A percentile compares a stretch with the other conserved stretches of the same genome.
Evolutionary conservation across 768 basidiomycete genomes (phyloP).

Genomic region (Trametes cinnabarina): DNA sequence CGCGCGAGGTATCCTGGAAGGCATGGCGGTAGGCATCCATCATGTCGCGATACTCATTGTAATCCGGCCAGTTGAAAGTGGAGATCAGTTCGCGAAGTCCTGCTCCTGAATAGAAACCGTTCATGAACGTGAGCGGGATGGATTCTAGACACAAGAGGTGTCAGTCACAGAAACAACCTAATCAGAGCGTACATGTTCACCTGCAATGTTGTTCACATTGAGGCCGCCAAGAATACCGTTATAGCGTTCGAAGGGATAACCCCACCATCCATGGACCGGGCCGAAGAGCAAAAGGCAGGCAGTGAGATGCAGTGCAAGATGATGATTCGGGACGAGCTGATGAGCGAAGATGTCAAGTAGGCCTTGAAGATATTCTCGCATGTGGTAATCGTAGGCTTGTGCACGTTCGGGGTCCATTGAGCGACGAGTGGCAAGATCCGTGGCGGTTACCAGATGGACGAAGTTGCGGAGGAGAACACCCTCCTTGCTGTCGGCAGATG

Average conservation of each 20-base stretch:
- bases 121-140: conserved; percentile 6
- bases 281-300: conserved; percentile 30
- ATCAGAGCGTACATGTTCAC: not conserved
- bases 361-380: conserved; percentile 22
- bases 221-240: conserved; percentile 27
- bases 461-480: conserved; percentile 30
- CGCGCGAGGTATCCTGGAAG: not conserved
- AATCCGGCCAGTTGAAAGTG: not conserved
- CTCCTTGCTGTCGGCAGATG: not conserved
- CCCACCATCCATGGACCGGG: conserved; percentile 27
- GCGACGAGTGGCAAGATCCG: conserved; percentile 26
- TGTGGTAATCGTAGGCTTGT: not conserved
- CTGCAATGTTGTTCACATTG: conserved; percentile 25
- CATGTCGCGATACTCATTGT: not conserved
- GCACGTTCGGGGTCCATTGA: conserved; percentile 7
- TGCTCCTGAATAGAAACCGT: not conserved
- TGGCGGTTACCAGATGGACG: conserved; percentile 22
- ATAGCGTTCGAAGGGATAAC: conserved; percentile 32
- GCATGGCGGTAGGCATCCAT: not conserved
- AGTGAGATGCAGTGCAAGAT: conserved; percentile 34
- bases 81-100: not conserved
- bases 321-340: conserved; percentile 31
- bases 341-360: conserved; percentile 24
- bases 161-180: too few species aligned
- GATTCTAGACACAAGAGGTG: not conserved